phyloP scores from a whole-genome alignment of 1,139 yeast species.

The Debaryomycetaceae sp. region DNA sequence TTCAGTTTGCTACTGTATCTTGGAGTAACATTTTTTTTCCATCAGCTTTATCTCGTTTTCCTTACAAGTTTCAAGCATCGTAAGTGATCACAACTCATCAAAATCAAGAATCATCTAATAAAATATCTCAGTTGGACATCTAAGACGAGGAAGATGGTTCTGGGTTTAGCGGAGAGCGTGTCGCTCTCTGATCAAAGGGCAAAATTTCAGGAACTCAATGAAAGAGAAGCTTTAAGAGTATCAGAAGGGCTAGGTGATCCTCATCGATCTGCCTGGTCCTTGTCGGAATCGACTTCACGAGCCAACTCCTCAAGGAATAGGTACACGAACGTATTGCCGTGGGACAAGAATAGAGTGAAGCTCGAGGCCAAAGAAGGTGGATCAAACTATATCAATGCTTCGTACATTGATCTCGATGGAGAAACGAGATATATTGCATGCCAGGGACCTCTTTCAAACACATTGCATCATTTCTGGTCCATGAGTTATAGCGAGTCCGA shows the following conservation, averaged over 20 bases:
- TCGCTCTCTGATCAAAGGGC: conserved; percentile 8
- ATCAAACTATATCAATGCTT: conserved; percentile 44
- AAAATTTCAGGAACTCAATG: conserved; percentile 13
- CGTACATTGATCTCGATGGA: conserved; percentile 22
- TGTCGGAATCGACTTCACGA: conserved; percentile 16
- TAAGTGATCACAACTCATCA: too few species aligned
- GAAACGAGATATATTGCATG: conserved; percentile 33
- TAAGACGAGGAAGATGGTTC: too few species aligned
- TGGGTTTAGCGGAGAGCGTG: too few species aligned
- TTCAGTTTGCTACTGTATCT: too few species aligned
- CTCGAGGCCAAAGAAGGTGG: conserved; percentile 19
- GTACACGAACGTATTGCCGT: conserved; percentile 43
- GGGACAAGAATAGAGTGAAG: conserved; percentile 34
- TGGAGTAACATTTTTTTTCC: too few species aligned
- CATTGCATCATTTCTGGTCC: conserved; percentile 79
- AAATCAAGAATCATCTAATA: too few species aligned
- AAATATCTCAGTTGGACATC: too few species aligned
- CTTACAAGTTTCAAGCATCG: too few species aligned
- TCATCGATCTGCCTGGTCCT: conserved; percentile 20
- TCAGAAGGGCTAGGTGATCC: conserved; percentile 15
- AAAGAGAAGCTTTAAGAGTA: conserved; percentile 15
- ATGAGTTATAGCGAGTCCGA: conserved; percentile 60
- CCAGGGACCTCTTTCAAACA: conserved; percentile 62
- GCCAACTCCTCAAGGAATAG: conserved; percentile 30
- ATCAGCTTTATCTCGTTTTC: too few species aligned